phyloP scores from a whole-genome alignment of 768 basidiomycete genomes.

The Termitomyces sp. region DNA sequence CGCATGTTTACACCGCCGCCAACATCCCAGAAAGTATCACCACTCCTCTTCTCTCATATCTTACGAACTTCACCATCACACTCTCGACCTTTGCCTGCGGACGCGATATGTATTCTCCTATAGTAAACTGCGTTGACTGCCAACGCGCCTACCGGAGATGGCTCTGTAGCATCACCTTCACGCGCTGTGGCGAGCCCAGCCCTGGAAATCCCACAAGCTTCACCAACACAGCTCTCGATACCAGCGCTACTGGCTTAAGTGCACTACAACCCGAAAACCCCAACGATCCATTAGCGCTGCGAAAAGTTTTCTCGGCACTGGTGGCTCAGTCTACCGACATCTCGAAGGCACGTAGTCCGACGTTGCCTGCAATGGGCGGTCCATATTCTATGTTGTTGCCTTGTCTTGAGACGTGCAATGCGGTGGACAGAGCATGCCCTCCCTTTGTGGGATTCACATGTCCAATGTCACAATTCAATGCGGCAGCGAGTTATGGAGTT shows the following conservation, averaged over 20 bases:
- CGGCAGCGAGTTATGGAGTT: conserved; percentile 65
- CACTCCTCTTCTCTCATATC: conserved; percentile 44
- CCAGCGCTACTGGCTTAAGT: conserved; percentile 26
- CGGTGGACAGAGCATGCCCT: conserved; percentile 74
- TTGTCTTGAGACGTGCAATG: conserved; percentile 74
- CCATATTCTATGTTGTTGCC: conserved; percentile 65
- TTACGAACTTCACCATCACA: conserved; percentile 71
- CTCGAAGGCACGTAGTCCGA: conserved; percentile 36
- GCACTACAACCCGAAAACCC: conserved; percentile 19
- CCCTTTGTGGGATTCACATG: conserved; percentile 66
- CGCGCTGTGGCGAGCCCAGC: conserved; percentile 64
- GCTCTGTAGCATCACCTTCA: conserved; percentile 71
- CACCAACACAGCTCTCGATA: conserved; percentile 24
- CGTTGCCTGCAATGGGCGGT: conserved; percentile 37
- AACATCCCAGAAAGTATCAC: conserved; percentile 48
- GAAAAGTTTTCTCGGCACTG: conserved; percentile 45
- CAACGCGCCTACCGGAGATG: conserved; percentile 67
- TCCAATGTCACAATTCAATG: conserved; percentile 56
- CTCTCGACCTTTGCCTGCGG: conserved; percentile 76
- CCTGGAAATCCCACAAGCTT: conserved; percentile 26
- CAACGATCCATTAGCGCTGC: conserved; percentile 12
- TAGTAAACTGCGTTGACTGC: conserved; percentile 75
- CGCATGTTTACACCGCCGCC: conserved; percentile 39
- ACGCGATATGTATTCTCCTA: conserved; percentile 72
- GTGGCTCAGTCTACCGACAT: conserved; percentile 33